Evolutionary conservation across 2,329 filamentous ascomycete genomes (phyloP).

Genomic region (Sporothrix variecibatus): DNA sequence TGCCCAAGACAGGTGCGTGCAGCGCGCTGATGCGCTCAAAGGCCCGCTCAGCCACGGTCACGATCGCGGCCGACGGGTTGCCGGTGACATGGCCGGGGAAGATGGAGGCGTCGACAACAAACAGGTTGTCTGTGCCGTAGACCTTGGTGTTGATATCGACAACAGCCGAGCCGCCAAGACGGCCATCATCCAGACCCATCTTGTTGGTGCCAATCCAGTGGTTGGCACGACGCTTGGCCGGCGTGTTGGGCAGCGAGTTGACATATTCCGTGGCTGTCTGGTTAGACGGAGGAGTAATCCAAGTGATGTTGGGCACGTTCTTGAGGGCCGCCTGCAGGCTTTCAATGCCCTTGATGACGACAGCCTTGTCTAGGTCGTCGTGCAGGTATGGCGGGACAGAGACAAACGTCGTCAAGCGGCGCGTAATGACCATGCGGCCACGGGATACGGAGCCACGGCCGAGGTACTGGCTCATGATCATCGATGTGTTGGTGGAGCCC

Average conservation of each 20-base stretch:
- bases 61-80: slow-evolving; percentile 60
- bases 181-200: slow-evolving; percentile 60
- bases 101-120: slow-evolving; percentile 57
- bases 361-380: slow-evolving; percentile 59
- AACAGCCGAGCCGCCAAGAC: slow-evolving; percentile 55
- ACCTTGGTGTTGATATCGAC: slow-evolving; percentile 66
- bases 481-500: slow-evolving; percentile 38
- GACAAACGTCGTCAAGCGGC: slow-evolving; percentile 59
- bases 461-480: slow-evolving; percentile 63
- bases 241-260: slow-evolving; percentile 46
- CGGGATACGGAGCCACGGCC: slow-evolving; percentile 63
- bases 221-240: slow-evolving; percentile 47
- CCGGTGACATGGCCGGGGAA: slow-evolving; percentile 62
- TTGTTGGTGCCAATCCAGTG: slow-evolving; percentile 63
- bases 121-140: slow-evolving; percentile 67
- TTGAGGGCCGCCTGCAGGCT: slow-evolving; percentile 58
- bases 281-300: slow-evolving; percentile 55
- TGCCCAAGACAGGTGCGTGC: neutral
- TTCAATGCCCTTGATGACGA: slow-evolving; percentile 65
- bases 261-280: slow-evolving; percentile 59
- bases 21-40: slow-evolving; percentile 33
- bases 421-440: slow-evolving; percentile 62
- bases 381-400: slow-evolving; percentile 61
- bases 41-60: slow-evolving; percentile 61
- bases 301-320: slow-evolving; percentile 56